Base-by-base conservation (phyloP, 2,329 filamentous ascomycete genomes). In the Cercospora sp. region DNA sequence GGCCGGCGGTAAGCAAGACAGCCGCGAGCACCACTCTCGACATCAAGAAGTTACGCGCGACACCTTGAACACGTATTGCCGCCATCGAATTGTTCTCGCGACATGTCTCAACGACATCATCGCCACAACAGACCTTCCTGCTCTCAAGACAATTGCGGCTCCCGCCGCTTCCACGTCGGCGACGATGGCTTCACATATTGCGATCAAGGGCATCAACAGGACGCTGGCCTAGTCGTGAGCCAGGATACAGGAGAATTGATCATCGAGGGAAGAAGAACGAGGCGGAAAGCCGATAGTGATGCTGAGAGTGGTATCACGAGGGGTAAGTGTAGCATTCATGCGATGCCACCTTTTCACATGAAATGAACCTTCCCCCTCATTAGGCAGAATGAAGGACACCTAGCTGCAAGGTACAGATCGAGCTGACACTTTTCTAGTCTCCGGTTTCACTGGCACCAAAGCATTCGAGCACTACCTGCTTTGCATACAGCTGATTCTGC, bases 381-480 rank as follows among this genome's bases (percentile, higher is more conserved):
- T 26, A 57, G 28, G 53, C 28, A 57, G 3, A 51, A 51, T 12
- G 9, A 12, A 20, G 20, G 18, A 6, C 18, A 20, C 45, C 10
- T 30, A n/a, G 6, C 23, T 57, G 53, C 53, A 57, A 57, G 53
- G 53, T 67, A 30, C 31, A 40, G 26, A 61, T 36, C 26, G 28
- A 63, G 60, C 40, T 63, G 45, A 53, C 60, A 55, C 28, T 40
- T 63, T 31, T 33, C 20, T 57, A 64, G 58, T 71, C 31, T 64
- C 73, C 42, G 85, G 79, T 66, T 83, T 84, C 73, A 82, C 78
- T 5, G 94, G 94, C 51, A 83, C 87, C 58, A 85, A 88, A 63
- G 94, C 91, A 13, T 88, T 89, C 71, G 88, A 91, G 70, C 86
- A 97, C 26, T 97, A 92, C 77, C 83, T 98, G 40, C 91, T 97